A percentile compares a stretch with the other conserved stretches of the same genome.
Conservation (phyloP, 192 early-diverging fungal genomes). For the Dissophora ornata region DNA sequence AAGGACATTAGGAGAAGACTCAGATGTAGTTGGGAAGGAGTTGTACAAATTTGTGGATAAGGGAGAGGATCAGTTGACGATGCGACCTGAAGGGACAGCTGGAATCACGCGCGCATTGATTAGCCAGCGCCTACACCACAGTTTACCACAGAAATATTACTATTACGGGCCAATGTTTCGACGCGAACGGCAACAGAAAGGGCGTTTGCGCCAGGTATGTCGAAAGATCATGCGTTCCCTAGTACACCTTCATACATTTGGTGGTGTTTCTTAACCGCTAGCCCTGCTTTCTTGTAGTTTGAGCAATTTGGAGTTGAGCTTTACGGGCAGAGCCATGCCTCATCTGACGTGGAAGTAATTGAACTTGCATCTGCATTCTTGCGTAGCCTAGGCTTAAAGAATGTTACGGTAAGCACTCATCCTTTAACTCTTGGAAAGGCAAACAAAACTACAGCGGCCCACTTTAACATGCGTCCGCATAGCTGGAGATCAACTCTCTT, state of each 20-base stretch:
- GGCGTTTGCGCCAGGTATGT: conserved; percentile 67
- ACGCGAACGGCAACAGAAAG: conserved; percentile 77
- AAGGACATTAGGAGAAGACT: conserved; percentile 67
- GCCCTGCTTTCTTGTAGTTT: conserved; percentile 59
- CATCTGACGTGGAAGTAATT: conserved; percentile 71
- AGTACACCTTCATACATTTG: no score
- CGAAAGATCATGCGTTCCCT: no score
- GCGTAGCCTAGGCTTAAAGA: conserved; percentile 44
- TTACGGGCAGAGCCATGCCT: conserved; percentile 63
- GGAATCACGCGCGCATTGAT: conserved; percentile 58
- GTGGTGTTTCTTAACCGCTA: not conserved
- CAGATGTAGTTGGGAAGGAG: conserved; percentile 78
- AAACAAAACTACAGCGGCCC: no score
- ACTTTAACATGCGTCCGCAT: no score
- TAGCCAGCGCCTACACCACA: conserved; percentile 56
- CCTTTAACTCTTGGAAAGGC: no score
- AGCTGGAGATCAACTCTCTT: conserved; percentile 60
- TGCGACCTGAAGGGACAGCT: conserved; percentile 80
- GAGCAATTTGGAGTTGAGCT: conserved; percentile 77
- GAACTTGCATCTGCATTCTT: conserved; percentile 63
- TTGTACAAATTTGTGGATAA: conserved; percentile 74
- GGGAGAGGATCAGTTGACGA: conserved; percentile 64
- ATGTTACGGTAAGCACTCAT: conserved; percentile 31
- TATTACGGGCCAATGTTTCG: conserved; percentile 78
- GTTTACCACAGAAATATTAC: conserved; percentile 66